These are phyloP conservation scores for Trypanosoma caninum DNA, from an alignment of 208 protist species.

Conservation along the genomic window DNA sequence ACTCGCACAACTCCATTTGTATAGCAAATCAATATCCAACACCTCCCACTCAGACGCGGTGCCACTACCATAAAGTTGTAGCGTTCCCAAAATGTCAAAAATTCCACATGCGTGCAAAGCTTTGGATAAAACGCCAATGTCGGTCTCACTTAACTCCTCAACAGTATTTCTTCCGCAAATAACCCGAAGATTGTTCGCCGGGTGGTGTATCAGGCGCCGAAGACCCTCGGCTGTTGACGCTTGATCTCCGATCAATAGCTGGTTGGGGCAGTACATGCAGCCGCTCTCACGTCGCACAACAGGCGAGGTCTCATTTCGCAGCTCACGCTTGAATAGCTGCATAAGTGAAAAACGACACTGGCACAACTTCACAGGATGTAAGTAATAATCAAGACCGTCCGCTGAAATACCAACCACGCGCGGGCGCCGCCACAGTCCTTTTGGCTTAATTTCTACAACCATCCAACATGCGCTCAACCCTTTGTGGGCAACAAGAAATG, in stretches of 20 bases:
- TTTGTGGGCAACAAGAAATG: not conserved
- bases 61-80: slow-evolving; percentile 46
- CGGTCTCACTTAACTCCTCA: not conserved
- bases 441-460: slow-evolving; percentile 72
- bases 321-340: slow-evolving; percentile 34
- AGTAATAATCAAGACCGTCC: slow-evolving; percentile 30
- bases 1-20: slow-evolving; percentile 42
- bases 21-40: slow-evolving; percentile 62
- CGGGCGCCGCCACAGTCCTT: slow-evolving; percentile 53
- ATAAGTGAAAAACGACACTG: slow-evolving; percentile 68
- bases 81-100: slow-evolving; percentile 29
- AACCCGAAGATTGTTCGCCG: slow-evolving; percentile 43
- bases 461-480: slow-evolving; percentile 1
- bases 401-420: slow-evolving; percentile 54
- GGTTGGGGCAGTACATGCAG: slow-evolving; percentile 60
- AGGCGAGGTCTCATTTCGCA: not conserved
- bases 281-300: not conserved
- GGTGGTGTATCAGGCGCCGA: slow-evolving; percentile 22
- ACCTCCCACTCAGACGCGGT: slow-evolving; percentile 18
- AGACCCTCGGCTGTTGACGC: slow-evolving; percentile 31
- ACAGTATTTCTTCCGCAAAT: not conserved
- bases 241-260: slow-evolving; percentile 29
- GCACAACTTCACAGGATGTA: slow-evolving; percentile 42
- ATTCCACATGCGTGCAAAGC: slow-evolving; percentile 43
- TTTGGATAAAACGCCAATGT: slow-evolving; percentile 33